Evolutionary conservation across 345 rosid species (phyloP).

Genomic region (Tarenaya hassleriana): DNA sequence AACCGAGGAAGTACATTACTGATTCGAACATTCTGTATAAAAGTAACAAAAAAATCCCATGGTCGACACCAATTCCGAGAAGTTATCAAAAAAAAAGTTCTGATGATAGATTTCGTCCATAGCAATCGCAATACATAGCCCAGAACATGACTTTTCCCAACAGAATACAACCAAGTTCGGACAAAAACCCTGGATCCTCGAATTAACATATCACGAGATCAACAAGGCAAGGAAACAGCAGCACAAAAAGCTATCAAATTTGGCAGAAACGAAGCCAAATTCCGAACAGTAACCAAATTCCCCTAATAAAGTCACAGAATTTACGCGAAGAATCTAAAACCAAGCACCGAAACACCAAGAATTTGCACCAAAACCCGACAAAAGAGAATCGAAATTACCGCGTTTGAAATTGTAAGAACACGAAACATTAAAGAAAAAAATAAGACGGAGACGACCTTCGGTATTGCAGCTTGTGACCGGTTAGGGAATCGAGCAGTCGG

Average conservation of each 20-base stretch:
- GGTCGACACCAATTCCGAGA: too few species aligned
- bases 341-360: slow-evolving; percentile 10
- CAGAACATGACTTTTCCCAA: too few species aligned
- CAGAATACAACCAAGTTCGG: background rate
- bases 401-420: slow-evolving; percentile 9
- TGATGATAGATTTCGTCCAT: too few species aligned
- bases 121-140: too few species aligned
- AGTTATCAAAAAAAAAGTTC: too few species aligned
- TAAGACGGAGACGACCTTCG: slow-evolving; percentile 15
- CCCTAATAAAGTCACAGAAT: background rate
- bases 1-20: slow-evolving; percentile 7
- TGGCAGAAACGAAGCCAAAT: background rate
- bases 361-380: slow-evolving; percentile 1
- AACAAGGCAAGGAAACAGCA: slow-evolving; percentile 2
- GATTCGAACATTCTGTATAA: background rate
- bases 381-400: slow-evolving; percentile 15
- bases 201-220: background rate
- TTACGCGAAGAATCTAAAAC: slow-evolving; percentile 1
- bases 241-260: background rate
- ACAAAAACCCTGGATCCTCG: slow-evolving; percentile 15
- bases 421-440: background rate
- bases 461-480: slow-evolving; percentile 31
- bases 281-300: slow-evolving; percentile 1
- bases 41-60: background rate
- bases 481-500: slow-evolving; percentile 23